Base-by-base conservation (phyloP, 805 yeast genomes). In the Cephaloascus albidus region DNA sequence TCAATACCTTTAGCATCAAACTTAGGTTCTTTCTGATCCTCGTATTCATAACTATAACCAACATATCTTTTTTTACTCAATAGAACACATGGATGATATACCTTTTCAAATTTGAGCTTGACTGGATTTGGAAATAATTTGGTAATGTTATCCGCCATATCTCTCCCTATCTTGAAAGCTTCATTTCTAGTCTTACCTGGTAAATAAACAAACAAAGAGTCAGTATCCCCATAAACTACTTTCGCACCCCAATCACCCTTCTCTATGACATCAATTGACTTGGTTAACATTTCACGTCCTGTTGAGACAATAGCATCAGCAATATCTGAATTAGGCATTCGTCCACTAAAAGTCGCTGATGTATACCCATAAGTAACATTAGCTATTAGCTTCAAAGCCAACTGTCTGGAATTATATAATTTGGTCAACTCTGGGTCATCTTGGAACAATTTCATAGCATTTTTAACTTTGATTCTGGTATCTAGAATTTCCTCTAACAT, bases 1-100 rank as follows among this genome's bases (percentile, higher is more conserved):
- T 93, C 98, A 10, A 87, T 88, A 2, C 98, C 98, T 48, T 93
- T 93, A 0, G 98, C 97, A 63, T 93, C 97, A 56, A 93, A 88
- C 27, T 59, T 69, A 0, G 96, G 86, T 4, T 44, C 60, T 3
- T 39, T 45, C 47, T 83, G 88, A 14, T 58, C 60, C 20, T 68
- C 72, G 15, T 55, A 49, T 46, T 85, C 95, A 57, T 72, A 90
- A 33, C 83, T 70, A 53, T 81, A 79, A 0, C 98, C 98, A 16
- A 88, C 96, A 52, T 93, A 93, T 35, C 98, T 57, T 54, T 93
- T 93, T 55, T 93, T 93, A 30, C 89, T 83, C 27, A 88, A 61
- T 32, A 93, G 57, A 6, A 93, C 72, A 45, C 87, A 77, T 0
- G 97, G 97, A 49, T 81, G 83, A 51, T 93, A 93, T 0, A 93